Evolutionary conservation across 106 monocot species (phyloP).

Genomic region (Allium sativum): DNA sequence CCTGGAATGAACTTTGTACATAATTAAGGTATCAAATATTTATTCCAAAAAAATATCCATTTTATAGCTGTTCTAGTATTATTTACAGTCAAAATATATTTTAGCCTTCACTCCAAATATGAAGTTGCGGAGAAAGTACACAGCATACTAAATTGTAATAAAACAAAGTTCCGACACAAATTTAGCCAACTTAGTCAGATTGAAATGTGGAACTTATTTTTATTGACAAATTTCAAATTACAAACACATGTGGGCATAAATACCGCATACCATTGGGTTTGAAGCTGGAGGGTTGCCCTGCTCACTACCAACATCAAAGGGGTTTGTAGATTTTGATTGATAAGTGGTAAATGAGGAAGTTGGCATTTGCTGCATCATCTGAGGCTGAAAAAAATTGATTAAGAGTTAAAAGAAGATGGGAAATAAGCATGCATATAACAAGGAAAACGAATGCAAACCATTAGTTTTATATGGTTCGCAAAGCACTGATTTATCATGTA

Average conservation of each 20-base stretch:
- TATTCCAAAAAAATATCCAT: not conserved
- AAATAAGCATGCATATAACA: not conserved
- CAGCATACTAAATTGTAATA: not conserved
- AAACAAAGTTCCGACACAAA: not conserved
- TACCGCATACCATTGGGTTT: constrained; percentile 31
- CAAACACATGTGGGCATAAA: not conserved
- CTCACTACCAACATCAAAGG: constrained; percentile 47
- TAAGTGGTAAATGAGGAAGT: constrained; percentile 30
- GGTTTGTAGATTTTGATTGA: constrained; percentile 47
- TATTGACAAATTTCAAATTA: no score
- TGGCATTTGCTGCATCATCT: constrained; percentile 25
- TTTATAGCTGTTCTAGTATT: not conserved
- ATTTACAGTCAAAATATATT: not conserved
- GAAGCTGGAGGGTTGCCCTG: constrained; percentile 25
- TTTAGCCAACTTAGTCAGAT: not conserved
- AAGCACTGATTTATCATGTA: no score
- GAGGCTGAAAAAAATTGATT: constrained; percentile 7
- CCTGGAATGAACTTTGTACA: not conserved
- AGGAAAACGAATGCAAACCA: no score
- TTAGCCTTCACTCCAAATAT: not conserved
- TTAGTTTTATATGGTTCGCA: no score
- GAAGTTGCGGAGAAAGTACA: not conserved
- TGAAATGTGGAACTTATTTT: not conserved
- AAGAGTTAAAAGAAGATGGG: not conserved
- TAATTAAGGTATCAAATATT: not conserved